These are phyloP conservation scores for Dendrobium huoshanense DNA, from an alignment of 106 monocot genomes.

Conservation along the genomic window DNA sequence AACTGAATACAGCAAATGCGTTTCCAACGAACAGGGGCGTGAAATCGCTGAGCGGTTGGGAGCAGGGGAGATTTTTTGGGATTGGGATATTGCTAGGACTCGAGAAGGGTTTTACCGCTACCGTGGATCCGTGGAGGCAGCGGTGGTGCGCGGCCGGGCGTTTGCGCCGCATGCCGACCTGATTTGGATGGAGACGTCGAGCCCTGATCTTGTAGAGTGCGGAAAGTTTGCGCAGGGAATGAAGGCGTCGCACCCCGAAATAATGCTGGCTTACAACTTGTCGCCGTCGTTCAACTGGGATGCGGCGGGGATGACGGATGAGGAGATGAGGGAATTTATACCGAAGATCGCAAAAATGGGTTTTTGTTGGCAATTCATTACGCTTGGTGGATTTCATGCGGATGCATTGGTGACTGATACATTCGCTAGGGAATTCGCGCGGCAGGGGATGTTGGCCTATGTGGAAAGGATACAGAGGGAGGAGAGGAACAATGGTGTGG, in stretches of 20 bases:
- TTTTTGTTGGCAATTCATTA: conserved; percentile 95
- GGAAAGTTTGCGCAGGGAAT: conserved; percentile 60
- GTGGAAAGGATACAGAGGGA: conserved; percentile 96
- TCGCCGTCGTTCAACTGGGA: conserved; percentile 99
- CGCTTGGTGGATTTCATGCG: conserved; percentile 85
- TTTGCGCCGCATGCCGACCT: conserved; percentile 65
- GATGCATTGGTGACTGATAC: conserved; percentile 75
- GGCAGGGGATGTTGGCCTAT: conserved; percentile 81
- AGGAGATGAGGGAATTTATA: conserved; percentile 73
- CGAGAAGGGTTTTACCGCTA: conserved; percentile 88
- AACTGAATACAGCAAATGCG: conserved; percentile 34
- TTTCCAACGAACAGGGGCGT: conserved; percentile 49
- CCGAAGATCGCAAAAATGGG: conserved; percentile 75
- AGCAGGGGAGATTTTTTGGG: conserved; percentile 60
- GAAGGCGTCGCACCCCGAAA: conserved; percentile 43
- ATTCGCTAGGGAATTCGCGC: conserved; percentile 71
- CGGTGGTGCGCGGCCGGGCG: conserved; percentile 61
- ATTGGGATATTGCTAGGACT: conserved; percentile 93
- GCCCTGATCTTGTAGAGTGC: conserved; percentile 73
- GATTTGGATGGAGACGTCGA: conserved; percentile 95
- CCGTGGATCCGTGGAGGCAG: conserved; percentile 68
- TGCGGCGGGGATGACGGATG: conserved; percentile 79
- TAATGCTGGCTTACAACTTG: conserved; percentile 92
- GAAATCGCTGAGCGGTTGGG: conserved; percentile 57
- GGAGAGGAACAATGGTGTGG: conserved; percentile 81